Percentiles rank a stretch among this genome's conserved stretches.
Evolutionary conservation across 2,329 filamentous ascomycete species (phyloP).

Genomic region (Lachnellula arida): DNA sequence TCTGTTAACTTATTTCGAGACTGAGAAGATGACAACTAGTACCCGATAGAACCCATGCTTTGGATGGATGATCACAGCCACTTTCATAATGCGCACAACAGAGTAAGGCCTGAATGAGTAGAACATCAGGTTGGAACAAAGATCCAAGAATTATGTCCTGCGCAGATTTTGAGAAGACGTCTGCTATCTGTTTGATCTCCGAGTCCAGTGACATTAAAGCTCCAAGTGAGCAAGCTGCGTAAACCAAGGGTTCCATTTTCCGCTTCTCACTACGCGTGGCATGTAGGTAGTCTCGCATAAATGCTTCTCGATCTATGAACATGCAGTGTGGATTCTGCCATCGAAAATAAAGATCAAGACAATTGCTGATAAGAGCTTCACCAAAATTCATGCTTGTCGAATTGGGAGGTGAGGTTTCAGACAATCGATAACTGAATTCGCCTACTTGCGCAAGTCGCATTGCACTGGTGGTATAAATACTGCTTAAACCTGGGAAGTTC

Average conservation of each 20-base stretch:
- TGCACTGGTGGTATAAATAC: too few relatives aligned
- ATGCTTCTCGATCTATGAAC: slow-evolving; percentile 18
- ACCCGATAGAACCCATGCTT: slow-evolving; percentile 17
- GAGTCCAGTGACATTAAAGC: slow-evolving; percentile 12
- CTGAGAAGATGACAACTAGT: not conserved
- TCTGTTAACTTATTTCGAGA: not conserved
- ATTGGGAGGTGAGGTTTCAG: not conserved
- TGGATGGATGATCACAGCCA: slow-evolving; percentile 12
- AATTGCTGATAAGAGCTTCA: slow-evolving; percentile 7
- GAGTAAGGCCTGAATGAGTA: slow-evolving; percentile 8
- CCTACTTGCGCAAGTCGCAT: too few relatives aligned
- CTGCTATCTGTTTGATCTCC: slow-evolving; percentile 2
- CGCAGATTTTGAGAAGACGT: slow-evolving; percentile 4
- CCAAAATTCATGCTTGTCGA: not conserved
- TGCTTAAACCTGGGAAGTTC: too few relatives aligned
- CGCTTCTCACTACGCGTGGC: slow-evolving; percentile 4
- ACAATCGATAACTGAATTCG: too few relatives aligned
- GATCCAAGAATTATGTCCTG: not conserved
- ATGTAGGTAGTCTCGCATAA: slow-evolving; percentile 12
- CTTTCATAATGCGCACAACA: slow-evolving; percentile 14
- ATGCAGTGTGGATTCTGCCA: slow-evolving; percentile 16
- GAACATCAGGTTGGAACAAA: too few relatives aligned
- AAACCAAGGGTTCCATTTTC: slow-evolving; percentile 8
- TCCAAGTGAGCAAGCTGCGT: slow-evolving; percentile 12
- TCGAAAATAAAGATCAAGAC: slow-evolving; percentile 16